Evolutionary conservation across 495 filamentous ascomycete species (phyloP).

Genomic region (Aspergillus wentii): DNA sequence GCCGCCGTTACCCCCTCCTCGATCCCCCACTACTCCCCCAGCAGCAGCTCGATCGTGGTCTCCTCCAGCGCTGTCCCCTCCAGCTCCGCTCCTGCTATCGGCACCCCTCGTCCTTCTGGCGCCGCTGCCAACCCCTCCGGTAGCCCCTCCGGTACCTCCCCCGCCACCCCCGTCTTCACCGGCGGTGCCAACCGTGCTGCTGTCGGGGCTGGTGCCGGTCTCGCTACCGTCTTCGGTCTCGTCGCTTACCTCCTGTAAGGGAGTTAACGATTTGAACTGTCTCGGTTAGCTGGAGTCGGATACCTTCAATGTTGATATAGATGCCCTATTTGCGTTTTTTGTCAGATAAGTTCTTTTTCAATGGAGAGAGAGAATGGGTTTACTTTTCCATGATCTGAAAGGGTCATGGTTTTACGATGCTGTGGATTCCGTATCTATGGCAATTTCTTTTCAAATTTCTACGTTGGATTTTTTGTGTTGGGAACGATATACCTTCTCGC

Average conservation of each 20-base stretch:
- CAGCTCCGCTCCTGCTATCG: not conserved
- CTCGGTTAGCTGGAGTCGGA: too few species aligned
- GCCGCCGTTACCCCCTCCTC: constrained; percentile 19
- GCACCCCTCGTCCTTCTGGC: not conserved
- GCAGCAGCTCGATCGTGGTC: constrained; percentile 4
- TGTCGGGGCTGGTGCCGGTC: constrained; percentile 59
- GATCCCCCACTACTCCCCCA: constrained; percentile 24
- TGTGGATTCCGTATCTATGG: too few species aligned
- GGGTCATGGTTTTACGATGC: too few species aligned
- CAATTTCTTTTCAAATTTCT: not conserved
- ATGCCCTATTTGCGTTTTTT: too few species aligned
- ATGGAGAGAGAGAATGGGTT: too few species aligned
- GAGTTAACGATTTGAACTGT: too few species aligned
- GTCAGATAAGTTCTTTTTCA: too few species aligned
- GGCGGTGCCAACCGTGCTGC: constrained; percentile 44
- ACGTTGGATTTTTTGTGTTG: not conserved
- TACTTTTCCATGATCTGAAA: too few species aligned
- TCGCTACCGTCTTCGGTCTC: constrained; percentile 70
- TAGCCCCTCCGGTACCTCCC: constrained; percentile 30
- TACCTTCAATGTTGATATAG: too few species aligned
- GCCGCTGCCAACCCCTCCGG: constrained; percentile 8
- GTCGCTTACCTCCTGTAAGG: constrained; percentile 74
- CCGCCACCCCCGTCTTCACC: constrained; percentile 43
- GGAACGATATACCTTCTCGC: too few species aligned
- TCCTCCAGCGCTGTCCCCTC: constrained; percentile 4